These are phyloP conservation scores for Cytospora chrysosperma DNA, from an alignment of 2,329 filamentous ascomycete genomes.

Conservation along the genomic window DNA sequence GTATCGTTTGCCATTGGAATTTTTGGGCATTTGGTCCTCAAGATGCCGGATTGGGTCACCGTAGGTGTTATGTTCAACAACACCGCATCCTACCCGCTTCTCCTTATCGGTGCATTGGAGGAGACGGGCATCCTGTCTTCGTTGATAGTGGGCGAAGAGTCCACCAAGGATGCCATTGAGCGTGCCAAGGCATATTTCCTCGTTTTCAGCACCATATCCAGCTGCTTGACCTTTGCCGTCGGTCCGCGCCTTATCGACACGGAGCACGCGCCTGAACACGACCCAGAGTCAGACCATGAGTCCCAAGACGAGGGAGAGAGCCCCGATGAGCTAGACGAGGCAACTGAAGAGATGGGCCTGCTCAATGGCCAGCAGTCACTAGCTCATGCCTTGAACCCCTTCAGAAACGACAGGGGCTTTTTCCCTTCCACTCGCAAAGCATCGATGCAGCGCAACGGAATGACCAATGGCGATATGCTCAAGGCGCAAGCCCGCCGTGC, in stretches of 20 bases:
- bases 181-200: constrained; percentile 64
- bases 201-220: constrained; percentile 62
- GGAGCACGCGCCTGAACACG: constrained; percentile 37
- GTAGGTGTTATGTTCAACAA: constrained; percentile 46
- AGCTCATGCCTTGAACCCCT: constrained; percentile 24
- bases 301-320: constrained; percentile 28
- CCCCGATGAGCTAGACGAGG: constrained; percentile 14
- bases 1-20: constrained; percentile 43
- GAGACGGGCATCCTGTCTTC: constrained; percentile 55
- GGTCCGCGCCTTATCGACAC: constrained; percentile 58
- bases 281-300: constrained; percentile 15
- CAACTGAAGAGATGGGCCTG: constrained; percentile 50
- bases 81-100: constrained; percentile 46
- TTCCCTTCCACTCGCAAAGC: constrained; percentile 31
- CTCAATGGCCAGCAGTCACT: constrained; percentile 34
- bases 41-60: constrained; percentile 46
- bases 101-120: constrained; percentile 43
- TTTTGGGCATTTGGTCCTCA: constrained; percentile 36
- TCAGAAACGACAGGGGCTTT: constrained; percentile 27
- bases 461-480: background rate
- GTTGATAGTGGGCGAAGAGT: constrained; percentile 44
- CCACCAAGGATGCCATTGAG: constrained; percentile 47
- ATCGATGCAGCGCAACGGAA: background rate
- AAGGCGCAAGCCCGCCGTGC: constrained; percentile 25
- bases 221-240: constrained; percentile 63